These are phyloP conservation scores for Blastocystis sp. DNA, from an alignment of 352 stramenopile genomes.

Conservation along the genomic window DNA sequence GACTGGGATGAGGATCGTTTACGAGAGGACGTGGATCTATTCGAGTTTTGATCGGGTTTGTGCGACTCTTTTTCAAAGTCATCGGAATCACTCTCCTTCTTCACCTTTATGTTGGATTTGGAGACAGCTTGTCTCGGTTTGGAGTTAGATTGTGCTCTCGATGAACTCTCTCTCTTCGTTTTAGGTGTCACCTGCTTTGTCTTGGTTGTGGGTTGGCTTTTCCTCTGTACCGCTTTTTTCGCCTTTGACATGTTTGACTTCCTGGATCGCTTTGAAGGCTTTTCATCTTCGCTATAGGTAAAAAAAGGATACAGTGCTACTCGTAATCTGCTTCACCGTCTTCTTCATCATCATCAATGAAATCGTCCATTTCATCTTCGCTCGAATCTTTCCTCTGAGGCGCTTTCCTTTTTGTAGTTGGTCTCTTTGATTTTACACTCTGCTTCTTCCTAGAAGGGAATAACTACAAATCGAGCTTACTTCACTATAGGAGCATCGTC, in stretches of 20 bases:
- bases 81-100: constrained; percentile 63
- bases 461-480: background rate
- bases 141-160: constrained; percentile 57
- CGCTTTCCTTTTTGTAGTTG: constrained; percentile 7
- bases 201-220: background rate
- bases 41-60: no score
- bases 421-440: constrained; percentile 39
- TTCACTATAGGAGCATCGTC: constrained; percentile 26
- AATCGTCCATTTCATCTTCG: background rate
- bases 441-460: constrained; percentile 27
- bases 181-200: constrained; percentile 63
- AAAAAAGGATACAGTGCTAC: background rate
- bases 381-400: background rate
- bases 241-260: no score
- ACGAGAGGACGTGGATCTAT: constrained; percentile 12
- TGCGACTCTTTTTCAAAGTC: background rate
- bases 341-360: constrained; percentile 37
- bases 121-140: background rate
- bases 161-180: constrained; percentile 61
- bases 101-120: background rate
- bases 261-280: background rate
- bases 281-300: background rate
- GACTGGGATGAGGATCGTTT: constrained; percentile 53
- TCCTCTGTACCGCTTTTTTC: background rate
- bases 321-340: constrained; percentile 14